Conservation (phyloP, 2,329 filamentous ascomycete genomes). For the Fusarium zealandicum region DNA sequence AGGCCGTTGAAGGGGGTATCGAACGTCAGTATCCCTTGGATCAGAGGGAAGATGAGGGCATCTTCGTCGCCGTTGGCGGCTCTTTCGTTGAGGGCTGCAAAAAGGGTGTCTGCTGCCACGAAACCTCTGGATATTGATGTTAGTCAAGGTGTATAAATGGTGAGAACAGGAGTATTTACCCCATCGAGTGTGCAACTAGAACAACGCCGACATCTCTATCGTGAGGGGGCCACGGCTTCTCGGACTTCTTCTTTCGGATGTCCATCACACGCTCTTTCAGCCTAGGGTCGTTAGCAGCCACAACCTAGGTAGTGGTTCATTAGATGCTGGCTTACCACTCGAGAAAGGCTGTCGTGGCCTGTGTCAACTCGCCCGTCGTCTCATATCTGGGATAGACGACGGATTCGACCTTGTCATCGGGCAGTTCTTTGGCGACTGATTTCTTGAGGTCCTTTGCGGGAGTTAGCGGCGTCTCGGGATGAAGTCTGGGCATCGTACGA, state of each 20-base stretch:
- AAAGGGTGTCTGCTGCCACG: slow-evolving; percentile 81
- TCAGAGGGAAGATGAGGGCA: slow-evolving; percentile 75
- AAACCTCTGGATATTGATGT: slow-evolving; percentile 65
- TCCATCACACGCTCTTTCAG: slow-evolving; percentile 83
- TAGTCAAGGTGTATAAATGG: background rate
- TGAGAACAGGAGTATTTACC: slow-evolving; percentile 49
- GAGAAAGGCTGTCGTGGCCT: slow-evolving; percentile 55
- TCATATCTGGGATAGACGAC: slow-evolving; percentile 76
- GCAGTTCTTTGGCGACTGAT: slow-evolving; percentile 64
- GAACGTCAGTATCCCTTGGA: slow-evolving; percentile 81
- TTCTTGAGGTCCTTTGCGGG: slow-evolving; percentile 60
- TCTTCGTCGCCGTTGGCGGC: slow-evolving; percentile 47
- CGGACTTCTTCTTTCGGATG: slow-evolving; percentile 71
- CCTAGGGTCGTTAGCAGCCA: slow-evolving; percentile 52
- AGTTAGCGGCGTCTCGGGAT: background rate
- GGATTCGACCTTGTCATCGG: slow-evolving; percentile 66
- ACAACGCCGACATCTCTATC: slow-evolving; percentile 83
- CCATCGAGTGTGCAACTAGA: slow-evolving; percentile 84
- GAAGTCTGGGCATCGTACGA: slow-evolving; percentile 41
- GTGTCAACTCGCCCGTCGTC: slow-evolving; percentile 70
- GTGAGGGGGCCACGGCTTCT: slow-evolving; percentile 77
- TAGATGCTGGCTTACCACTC: slow-evolving; percentile 49
- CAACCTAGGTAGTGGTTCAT: background rate
- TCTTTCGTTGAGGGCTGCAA: slow-evolving; percentile 73
- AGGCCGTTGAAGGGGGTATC: slow-evolving; percentile 84